phyloP scores from a whole-genome alignment of 306 rosid species.

The Notholithocarpus densiflorus region DNA sequence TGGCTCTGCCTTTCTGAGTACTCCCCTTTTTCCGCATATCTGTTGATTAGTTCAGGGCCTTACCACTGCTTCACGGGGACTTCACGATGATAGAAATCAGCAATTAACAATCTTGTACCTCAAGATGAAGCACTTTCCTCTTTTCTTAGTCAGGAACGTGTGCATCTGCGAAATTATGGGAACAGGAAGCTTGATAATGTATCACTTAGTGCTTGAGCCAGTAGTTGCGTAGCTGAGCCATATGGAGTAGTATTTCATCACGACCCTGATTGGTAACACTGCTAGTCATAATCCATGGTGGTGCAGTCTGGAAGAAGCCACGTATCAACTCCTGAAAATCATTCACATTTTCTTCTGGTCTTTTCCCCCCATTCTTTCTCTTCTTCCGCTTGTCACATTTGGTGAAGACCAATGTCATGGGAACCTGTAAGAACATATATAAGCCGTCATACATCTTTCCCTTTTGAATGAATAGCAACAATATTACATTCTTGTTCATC shows the following conservation, averaged over 20 bases:
- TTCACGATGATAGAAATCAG: background rate
- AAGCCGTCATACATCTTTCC: background rate
- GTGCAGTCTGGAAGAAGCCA: slow-evolving; percentile 64
- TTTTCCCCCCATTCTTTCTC: slow-evolving; percentile 86
- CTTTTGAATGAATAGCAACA: background rate
- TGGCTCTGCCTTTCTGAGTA: background rate
- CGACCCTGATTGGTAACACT: slow-evolving; percentile 90
- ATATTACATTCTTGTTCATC: background rate
- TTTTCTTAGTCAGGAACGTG: background rate
- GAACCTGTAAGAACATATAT: slow-evolving; percentile 55
- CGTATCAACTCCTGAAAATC: slow-evolving; percentile 84
- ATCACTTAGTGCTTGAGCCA: slow-evolving; percentile 84
- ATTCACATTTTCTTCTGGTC: slow-evolving; percentile 78
- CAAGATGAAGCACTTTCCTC: background rate
- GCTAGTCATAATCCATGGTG: slow-evolving; percentile 99
- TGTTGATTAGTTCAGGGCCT: slow-evolving; percentile 4
- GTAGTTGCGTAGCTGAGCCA: slow-evolving; percentile 93
- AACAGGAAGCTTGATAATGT: background rate
- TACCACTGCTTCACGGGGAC: background rate
- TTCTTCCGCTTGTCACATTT: slow-evolving; percentile 99
- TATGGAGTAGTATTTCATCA: slow-evolving; percentile 87
- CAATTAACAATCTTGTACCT: background rate
- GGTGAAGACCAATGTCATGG: slow-evolving; percentile 92
- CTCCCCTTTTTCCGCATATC: background rate
- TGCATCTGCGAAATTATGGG: background rate